phyloP scores from a whole-genome alignment of 306 rosid species.

The Carpinus viminea region DNA sequence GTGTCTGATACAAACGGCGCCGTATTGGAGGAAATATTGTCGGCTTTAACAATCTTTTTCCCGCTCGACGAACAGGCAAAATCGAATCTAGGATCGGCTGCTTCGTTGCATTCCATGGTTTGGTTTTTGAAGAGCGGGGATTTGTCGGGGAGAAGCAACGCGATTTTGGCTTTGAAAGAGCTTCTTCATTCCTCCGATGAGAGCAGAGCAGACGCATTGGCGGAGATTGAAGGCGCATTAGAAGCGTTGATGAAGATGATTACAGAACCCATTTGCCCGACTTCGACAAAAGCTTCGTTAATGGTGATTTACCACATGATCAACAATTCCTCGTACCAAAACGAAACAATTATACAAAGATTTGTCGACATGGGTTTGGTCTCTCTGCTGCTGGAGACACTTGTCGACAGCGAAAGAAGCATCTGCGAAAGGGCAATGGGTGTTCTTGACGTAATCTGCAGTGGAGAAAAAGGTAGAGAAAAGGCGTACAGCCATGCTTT shows the following conservation, averaged over 20 bases:
- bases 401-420: conserved; percentile 69
- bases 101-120: conserved; percentile 38
- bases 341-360: conserved; percentile 23
- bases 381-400: conserved; percentile 50
- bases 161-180: conserved; percentile 41
- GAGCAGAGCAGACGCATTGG: not conserved
- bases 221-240: conserved; percentile 33
- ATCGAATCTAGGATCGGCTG: not conserved
- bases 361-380: conserved; percentile 69
- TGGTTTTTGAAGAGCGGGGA: conserved; percentile 41
- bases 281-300: conserved; percentile 62
- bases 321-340: conserved; percentile 21
- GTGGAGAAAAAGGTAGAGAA: conserved; percentile 46
- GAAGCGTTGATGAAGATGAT: conserved; percentile 49
- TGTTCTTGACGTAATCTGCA: conserved; percentile 59
- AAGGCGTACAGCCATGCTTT: conserved; percentile 57
- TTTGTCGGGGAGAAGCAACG: conserved; percentile 33
- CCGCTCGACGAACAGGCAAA: not conserved
- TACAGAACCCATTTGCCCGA: conserved; percentile 41
- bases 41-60: not conserved
- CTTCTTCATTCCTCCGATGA: conserved; percentile 27
- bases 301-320: conserved; percentile 49
- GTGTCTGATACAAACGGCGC: not conserved
- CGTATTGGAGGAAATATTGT: not conserved
- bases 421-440: conserved; percentile 63